A percentile compares a stretch with the other conserved stretches of the same genome.
These are phyloP conservation scores for Aspergillus nomiae DNA, from an alignment of 2,329 filamentous ascomycete species.

Conservation along the genomic window DNA sequence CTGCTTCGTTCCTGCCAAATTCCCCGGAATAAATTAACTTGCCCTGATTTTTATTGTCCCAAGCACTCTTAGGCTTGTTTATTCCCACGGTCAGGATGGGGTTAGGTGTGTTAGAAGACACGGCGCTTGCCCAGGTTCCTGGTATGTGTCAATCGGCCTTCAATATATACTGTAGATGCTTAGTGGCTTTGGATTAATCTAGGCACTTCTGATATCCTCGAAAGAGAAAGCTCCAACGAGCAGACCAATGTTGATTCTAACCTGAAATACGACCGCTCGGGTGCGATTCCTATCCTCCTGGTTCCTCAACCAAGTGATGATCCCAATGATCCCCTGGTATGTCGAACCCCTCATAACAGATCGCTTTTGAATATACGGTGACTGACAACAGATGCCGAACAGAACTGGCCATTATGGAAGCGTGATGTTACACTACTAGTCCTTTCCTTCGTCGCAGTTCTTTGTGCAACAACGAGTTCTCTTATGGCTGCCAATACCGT, in stretches of 20 bases:
- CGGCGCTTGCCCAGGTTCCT: constrained; percentile 68
- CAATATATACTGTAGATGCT: background rate
- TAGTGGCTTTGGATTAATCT: background rate
- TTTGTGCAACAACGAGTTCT: constrained; percentile 81
- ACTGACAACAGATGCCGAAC: constrained; percentile 9
- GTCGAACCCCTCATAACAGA: background rate
- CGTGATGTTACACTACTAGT: constrained; percentile 78
- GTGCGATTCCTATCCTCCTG: constrained; percentile 71
- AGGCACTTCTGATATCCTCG: constrained; percentile 60
- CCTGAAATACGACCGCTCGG: constrained; percentile 73
- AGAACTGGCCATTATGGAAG: constrained; percentile 85
- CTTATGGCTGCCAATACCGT: constrained; percentile 88
- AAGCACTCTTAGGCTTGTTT: background rate
- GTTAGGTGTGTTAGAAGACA: constrained; percentile 73
- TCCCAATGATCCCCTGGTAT: constrained; percentile 80
- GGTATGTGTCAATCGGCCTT: constrained; percentile 53
- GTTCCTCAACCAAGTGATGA: constrained; percentile 90
- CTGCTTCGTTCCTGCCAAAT: background rate
- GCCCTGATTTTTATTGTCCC: background rate
- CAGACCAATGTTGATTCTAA: constrained; percentile 38
- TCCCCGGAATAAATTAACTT: background rate
- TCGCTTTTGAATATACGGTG: background rate
- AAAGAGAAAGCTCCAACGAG: constrained; percentile 53
- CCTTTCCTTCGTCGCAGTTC: constrained; percentile 77
- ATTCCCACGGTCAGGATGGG: constrained; percentile 53